A percentile compares a stretch with the other conserved stretches of the same genome.
phyloP scores from a whole-genome alignment of 192 early-diverging fungal genomes.

The Coemansia sp. region DNA sequence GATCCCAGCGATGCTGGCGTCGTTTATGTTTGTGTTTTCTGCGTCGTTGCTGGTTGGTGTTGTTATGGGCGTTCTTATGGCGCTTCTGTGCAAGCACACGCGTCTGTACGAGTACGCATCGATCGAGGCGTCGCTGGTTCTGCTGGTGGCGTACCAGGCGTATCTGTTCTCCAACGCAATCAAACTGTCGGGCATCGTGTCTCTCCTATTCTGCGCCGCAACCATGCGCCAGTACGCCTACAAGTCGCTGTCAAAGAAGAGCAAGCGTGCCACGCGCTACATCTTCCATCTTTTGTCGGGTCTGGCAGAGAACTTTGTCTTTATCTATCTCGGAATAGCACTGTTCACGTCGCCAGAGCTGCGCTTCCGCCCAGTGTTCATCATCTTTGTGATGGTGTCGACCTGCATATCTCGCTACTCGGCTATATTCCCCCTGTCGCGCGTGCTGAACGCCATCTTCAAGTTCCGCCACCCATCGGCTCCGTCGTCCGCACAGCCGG shows the following conservation, averaged over 20 bases:
- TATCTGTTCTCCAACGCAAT: constrained; percentile 89
- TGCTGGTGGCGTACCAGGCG: constrained; percentile 85
- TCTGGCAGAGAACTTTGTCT: constrained; percentile 95
- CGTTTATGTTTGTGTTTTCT: constrained; percentile 81
- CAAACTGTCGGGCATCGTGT: constrained; percentile 91
- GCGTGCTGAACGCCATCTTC: constrained; percentile 75
- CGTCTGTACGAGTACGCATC: constrained; percentile 78
- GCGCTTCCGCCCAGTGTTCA: constrained; percentile 73
- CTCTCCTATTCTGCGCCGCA: constrained; percentile 90
- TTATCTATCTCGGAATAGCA: constrained; percentile 93
- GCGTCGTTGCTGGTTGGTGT: constrained; percentile 84
- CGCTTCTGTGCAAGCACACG: constrained; percentile 87
- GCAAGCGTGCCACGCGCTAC: constrained; percentile 81
- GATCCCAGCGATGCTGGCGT: constrained; percentile 61
- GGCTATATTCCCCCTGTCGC: constrained; percentile 82
- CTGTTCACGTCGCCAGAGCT: constrained; percentile 81
- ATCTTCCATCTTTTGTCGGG: constrained; percentile 92
- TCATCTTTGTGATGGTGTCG: constrained; percentile 72
- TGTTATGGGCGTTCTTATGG: constrained; percentile 69
- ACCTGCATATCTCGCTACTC: constrained; percentile 86
- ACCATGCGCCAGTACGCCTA: constrained; percentile 93
- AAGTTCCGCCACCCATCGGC: constrained; percentile 56
- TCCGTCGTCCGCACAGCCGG: constrained; percentile 53
- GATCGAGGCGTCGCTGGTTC: constrained; percentile 85
- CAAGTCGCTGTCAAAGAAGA: constrained; percentile 78